A percentile compares a stretch with the other conserved stretches of the same genome.
phyloP scores from a whole-genome alignment of 2,329 filamentous ascomycete species.

The Fusarium palustre region DNA sequence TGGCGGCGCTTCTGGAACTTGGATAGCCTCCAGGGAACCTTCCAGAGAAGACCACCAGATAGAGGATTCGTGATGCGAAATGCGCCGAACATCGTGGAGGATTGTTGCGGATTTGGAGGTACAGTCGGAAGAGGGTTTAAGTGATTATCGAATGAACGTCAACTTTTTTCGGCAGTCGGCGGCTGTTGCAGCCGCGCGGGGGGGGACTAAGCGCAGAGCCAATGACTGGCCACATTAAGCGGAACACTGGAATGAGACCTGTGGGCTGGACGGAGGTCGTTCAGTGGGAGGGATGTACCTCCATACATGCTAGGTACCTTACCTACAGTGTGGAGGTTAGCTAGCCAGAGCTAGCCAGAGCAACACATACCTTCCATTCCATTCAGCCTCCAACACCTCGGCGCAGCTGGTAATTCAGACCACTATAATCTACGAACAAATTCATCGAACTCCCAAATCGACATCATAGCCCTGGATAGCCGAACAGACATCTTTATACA shows the following conservation, averaged over 20 bases:
- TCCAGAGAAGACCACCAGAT: slow-evolving; percentile 89
- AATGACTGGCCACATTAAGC: slow-evolving; percentile 38
- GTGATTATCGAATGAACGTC: slow-evolving; percentile 38
- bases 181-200: slow-evolving; percentile 29
- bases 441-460: not conserved
- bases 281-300: slow-evolving; percentile 9
- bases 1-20: slow-evolving; percentile 90
- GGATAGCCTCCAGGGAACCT: slow-evolving; percentile 96
- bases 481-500: not conserved
- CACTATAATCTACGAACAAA: slow-evolving; percentile 1
- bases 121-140: slow-evolving; percentile 25
- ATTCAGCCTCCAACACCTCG: not conserved
- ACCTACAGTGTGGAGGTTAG: slow-evolving; percentile 15
- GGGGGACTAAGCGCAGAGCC: slow-evolving; percentile 9
- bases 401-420: slow-evolving; percentile 1
- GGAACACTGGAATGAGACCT: slow-evolving; percentile 48
- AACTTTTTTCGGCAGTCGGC: slow-evolving; percentile 41
- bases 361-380: slow-evolving; percentile 8
- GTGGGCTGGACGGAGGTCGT: slow-evolving; percentile 4
- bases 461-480: not conserved
- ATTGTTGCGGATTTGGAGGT: slow-evolving; percentile 19
- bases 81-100: slow-evolving; percentile 78
- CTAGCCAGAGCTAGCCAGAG: not conserved
- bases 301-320: not conserved
- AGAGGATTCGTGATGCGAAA: slow-evolving; percentile 84